Percentiles rank a stretch among this genome's conserved stretches.
These are phyloP conservation scores for Teunomyces panamensis DNA, from an alignment of 805 yeast genomes.

Conservation along the genomic window DNA sequence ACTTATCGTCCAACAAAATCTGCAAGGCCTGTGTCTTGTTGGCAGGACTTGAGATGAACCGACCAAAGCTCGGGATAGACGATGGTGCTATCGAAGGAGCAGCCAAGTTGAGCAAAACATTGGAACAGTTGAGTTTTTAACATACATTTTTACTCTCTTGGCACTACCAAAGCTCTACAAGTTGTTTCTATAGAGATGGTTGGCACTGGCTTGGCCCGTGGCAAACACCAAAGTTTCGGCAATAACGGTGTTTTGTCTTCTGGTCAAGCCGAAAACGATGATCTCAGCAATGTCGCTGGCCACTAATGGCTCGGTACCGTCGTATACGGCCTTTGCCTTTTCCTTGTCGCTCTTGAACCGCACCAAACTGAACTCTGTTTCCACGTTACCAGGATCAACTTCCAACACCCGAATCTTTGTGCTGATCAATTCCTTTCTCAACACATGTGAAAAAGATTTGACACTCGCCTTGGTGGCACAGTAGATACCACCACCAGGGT, in stretches of 20 bases:
- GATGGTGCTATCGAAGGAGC: slow-evolving; percentile 58
- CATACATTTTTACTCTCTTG: no score
- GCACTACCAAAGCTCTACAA: neutral
- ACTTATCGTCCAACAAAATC: slow-evolving; percentile 78
- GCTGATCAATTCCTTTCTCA: slow-evolving; percentile 71
- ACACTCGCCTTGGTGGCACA: slow-evolving; percentile 76
- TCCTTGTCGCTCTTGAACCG: slow-evolving; percentile 61
- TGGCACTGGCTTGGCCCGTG: slow-evolving; percentile 78
- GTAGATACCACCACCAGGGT: slow-evolving; percentile 76
- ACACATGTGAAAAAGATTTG: slow-evolving; percentile 64
- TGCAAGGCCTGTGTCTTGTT: slow-evolving; percentile 92
- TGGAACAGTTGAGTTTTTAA: slow-evolving; percentile 59
- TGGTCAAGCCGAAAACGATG: slow-evolving; percentile 62
- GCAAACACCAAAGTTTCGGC: slow-evolving; percentile 85
- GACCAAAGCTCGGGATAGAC: slow-evolving; percentile 65
- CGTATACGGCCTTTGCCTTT: slow-evolving; percentile 63
- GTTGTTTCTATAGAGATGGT: slow-evolving; percentile 46
- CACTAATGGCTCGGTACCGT: slow-evolving; percentile 63
- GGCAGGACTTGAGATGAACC: slow-evolving; percentile 75
- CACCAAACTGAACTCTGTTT: slow-evolving; percentile 68
- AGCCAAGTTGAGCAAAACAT: slow-evolving; percentile 55
- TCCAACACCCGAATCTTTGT: slow-evolving; percentile 71
- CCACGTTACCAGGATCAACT: slow-evolving; percentile 77
- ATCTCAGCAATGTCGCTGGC: slow-evolving; percentile 77
- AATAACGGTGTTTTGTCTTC: slow-evolving; percentile 68